A percentile compares a stretch with the other conserved stretches of the same genome.
Evolutionary conservation across 73 alveolate species (phyloP).

Genomic region (Halteria grandinella): DNA sequence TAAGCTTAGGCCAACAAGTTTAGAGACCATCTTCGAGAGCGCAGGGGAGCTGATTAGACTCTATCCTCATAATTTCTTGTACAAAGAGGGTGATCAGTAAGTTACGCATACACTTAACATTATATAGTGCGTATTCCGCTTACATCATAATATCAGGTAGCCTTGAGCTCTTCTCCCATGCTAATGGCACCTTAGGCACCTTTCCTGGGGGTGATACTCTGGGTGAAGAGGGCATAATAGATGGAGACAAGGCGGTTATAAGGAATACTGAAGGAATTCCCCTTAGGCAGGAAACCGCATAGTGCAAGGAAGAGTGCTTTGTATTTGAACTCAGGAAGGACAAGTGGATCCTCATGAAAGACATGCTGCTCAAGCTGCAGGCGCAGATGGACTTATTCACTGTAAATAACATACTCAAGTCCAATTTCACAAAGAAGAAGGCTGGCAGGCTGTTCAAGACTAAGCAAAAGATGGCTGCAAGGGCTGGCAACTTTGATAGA

Average conservation of each 20-base stretch:
- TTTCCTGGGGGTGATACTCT: slow-evolving; percentile 1
- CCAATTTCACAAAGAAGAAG: not conserved
- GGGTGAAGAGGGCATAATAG: slow-evolving; percentile 16
- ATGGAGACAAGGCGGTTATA: not conserved
- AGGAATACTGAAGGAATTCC: not conserved
- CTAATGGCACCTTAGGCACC: not conserved
- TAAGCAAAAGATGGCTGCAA: too few relatives aligned
- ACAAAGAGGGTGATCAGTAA: not conserved
- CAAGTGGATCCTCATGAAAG: slow-evolving; percentile 1
- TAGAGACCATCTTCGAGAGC: not conserved
- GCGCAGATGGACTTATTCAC: slow-evolving; percentile 1
- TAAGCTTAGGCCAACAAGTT: not conserved
- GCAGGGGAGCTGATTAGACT: not conserved
- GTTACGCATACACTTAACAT: not conserved
- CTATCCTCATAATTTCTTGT: not conserved
- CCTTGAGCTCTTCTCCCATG: not conserved
- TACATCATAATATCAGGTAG: slow-evolving; percentile 10
- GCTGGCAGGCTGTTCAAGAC: not conserved
- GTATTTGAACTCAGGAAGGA: not conserved
- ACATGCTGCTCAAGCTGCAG: not conserved
- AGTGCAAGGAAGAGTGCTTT: not conserved
- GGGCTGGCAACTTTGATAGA: too few relatives aligned
- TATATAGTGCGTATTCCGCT: not conserved
- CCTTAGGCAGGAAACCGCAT: not conserved
- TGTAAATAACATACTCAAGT: not conserved